Base-by-base conservation (phyloP, 2,329 filamentous ascomycete genomes). In the Diaporthe destruens region DNA sequence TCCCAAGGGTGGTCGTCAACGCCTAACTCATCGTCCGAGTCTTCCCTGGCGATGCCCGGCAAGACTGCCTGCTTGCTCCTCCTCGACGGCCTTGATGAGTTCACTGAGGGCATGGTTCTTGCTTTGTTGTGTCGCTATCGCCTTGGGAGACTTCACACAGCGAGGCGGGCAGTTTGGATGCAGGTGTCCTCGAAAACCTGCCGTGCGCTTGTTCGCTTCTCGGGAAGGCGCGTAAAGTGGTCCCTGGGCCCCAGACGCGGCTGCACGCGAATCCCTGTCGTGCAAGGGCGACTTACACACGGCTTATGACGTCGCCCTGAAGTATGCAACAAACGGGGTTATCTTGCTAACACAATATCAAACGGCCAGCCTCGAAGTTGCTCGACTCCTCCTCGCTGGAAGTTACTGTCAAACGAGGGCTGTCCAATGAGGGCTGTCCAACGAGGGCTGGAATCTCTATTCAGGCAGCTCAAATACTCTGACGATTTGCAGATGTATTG, bases 11-110 rank as follows among this genome's bases (percentile, higher is more conserved):
- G 84, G 77, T 94, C 93, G 65, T 93, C 91, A 47, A 88, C 85
- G 36, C 91, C 92, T 32, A 97, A 88, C 81, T 98, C 96, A 81
- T 97, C 95, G 80, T 97, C 95, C 0, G 94, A 97, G 80, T 97
- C 93, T 74, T 96, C 93, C 77, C 93, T 87, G 8, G 85, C 83
- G 14, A 95, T 86, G 39, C 91, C 92, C 81, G 90, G 74, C 83
- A 79, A 72, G n/a, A 44, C 29, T 71, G 76, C 57, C 75, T 76
- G 44, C 57, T 49, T 74, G 57, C 71, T 44, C 67, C 61, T 69
- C 59, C 69, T 74, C 42, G 73, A 55, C 29, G 53, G 54, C 44
- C 71, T 59, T 16, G 47, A 55, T 36, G 67, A 71, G 25, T 36
- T 20, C 6, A 34, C 11, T n/a, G 71, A 51, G 6, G 70, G 61